Conservation (phyloP, 352 stramenopile species). For the Phytophthora sansomeana region DNA sequence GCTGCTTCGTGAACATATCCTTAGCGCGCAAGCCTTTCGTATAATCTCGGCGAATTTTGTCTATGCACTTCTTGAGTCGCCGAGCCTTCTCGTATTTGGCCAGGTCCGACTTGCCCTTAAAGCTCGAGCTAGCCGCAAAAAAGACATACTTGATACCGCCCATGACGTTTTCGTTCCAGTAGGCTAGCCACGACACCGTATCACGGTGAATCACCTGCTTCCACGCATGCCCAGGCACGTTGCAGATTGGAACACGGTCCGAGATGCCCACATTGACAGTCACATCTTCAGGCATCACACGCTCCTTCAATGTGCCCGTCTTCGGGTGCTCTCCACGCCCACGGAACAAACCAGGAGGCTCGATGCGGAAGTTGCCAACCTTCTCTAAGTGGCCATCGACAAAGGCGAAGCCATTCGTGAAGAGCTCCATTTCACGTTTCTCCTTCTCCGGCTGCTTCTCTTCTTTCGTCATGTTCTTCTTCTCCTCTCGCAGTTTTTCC, state of each 20-base stretch:
- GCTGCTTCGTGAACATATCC: conserved; percentile 93
- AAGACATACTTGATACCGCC: conserved; percentile 99
- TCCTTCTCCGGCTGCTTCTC: conserved; percentile 91
- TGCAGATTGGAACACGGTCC: conserved; percentile 92
- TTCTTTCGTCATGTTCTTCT: conserved; percentile 97
- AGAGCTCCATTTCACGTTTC: conserved; percentile 93
- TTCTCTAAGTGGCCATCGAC: conserved; percentile 99
- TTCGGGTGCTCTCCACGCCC: conserved; percentile 99
- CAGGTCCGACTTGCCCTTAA: conserved; percentile 99
- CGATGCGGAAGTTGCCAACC: conserved; percentile 97
- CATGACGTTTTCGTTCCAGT: conserved; percentile 99
- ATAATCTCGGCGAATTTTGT: conserved; percentile 95
- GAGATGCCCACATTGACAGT: conserved; percentile 97
- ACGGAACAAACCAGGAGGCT: conserved; percentile 98
- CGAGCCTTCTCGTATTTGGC: conserved; percentile 99
- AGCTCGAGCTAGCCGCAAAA: conserved; percentile 96
- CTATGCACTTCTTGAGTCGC: conserved; percentile 97
- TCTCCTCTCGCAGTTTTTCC: conserved; percentile 92
- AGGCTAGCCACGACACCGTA: conserved; percentile 93
- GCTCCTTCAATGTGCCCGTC: conserved; percentile 98
- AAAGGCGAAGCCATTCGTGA: conserved; percentile 96
- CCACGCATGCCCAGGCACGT: conserved; percentile 96
- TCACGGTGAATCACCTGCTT: conserved; percentile 96
- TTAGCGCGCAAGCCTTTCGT: conserved; percentile 89
- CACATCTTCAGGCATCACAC: conserved; percentile 96